A percentile compares a stretch with the other conserved stretches of the same genome.
phyloP scores from a whole-genome alignment of 805 yeast genomes.

The Lipomyces orientalis region DNA sequence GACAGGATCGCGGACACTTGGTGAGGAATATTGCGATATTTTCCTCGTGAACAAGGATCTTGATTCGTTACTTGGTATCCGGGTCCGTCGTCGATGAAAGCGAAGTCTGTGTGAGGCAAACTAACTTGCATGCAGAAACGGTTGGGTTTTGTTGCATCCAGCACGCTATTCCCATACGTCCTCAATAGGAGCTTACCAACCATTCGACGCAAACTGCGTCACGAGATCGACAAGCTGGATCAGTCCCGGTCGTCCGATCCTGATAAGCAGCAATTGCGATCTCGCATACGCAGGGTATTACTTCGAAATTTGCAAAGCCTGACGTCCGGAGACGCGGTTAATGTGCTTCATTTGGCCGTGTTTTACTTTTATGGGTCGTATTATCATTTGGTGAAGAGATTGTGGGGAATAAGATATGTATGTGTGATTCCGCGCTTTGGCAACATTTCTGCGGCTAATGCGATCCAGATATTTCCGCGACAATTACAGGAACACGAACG shows the following conservation, averaged over 20 bases:
- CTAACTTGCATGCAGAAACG: constrained; percentile 47
- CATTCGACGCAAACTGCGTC: constrained; percentile 38
- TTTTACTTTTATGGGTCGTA: constrained; percentile 85
- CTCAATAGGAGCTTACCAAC: constrained; percentile 38
- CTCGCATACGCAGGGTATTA: constrained; percentile 7
- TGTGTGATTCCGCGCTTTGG: not conserved
- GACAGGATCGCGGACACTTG: constrained; percentile 78
- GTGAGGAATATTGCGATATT: constrained; percentile 92
- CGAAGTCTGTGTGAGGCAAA: not conserved
- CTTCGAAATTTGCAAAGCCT: constrained; percentile 26
- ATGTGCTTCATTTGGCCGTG: constrained; percentile 75
- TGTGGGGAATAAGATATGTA: constrained; percentile 81
- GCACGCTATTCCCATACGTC: constrained; percentile 66
- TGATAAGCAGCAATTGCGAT: not conserved
- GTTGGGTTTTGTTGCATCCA: constrained; percentile 63
- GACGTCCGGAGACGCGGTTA: constrained; percentile 47
- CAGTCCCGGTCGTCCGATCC: not conserved
- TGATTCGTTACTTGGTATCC: not conserved
- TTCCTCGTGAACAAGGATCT: constrained; percentile 54
- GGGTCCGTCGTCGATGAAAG: constrained; percentile 5
- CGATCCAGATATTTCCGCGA: constrained; percentile 42
- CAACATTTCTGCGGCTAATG: not conserved
- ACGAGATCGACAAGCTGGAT: constrained; percentile 21
- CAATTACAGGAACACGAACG: constrained; percentile 47
- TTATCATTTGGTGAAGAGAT: constrained; percentile 75